These are phyloP conservation scores for Cordyceps pruinosa DNA, from an alignment of 2,329 filamentous ascomycete species.

Conservation along the genomic window DNA sequence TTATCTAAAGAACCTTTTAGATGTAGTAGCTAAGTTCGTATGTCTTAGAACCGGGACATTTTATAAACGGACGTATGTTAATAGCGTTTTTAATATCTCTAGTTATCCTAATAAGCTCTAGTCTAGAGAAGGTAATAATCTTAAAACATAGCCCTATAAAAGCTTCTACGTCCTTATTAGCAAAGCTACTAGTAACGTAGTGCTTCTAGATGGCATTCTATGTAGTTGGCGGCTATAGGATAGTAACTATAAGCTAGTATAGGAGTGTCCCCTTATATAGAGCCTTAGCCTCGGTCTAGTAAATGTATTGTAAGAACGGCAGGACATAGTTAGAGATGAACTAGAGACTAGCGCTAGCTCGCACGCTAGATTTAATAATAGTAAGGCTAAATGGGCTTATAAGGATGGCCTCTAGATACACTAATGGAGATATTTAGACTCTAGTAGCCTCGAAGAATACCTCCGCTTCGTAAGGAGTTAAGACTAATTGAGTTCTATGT, in stretches of 20 bases:
- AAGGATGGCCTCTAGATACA: slow-evolving; percentile 24
- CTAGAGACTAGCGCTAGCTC: slow-evolving; percentile 16
- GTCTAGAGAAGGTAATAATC: slow-evolving; percentile 33
- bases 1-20: slow-evolving; percentile 29
- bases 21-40: slow-evolving; percentile 30
- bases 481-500: slow-evolving; percentile 11
- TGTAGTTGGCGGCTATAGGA: slow-evolving; percentile 46
- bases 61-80: slow-evolving; percentile 11
- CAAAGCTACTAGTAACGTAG: slow-evolving; percentile 24
- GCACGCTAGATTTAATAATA: slow-evolving; percentile 21
- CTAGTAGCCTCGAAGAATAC: slow-evolving; percentile 23
- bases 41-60: slow-evolving; percentile 17
- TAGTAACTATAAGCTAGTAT: slow-evolving; percentile 34
- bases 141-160: slow-evolving; percentile 46
- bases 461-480: slow-evolving; percentile 16
- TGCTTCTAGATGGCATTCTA: slow-evolving; percentile 42
- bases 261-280: slow-evolving; percentile 45
- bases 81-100: slow-evolving; percentile 22
- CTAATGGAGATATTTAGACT: slow-evolving; percentile 14
- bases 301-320: slow-evolving; percentile 32
- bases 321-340: slow-evolving; percentile 28
- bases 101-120: slow-evolving; percentile 18
- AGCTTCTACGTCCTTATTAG: slow-evolving; percentile 24
- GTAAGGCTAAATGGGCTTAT: slow-evolving; percentile 17
- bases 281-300: slow-evolving; percentile 37